Percentiles rank a stretch among this genome's conserved stretches.
These are phyloP conservation scores for Petunia hybrid DNA, from an alignment of 305 asterid species.

Conservation along the genomic window DNA sequence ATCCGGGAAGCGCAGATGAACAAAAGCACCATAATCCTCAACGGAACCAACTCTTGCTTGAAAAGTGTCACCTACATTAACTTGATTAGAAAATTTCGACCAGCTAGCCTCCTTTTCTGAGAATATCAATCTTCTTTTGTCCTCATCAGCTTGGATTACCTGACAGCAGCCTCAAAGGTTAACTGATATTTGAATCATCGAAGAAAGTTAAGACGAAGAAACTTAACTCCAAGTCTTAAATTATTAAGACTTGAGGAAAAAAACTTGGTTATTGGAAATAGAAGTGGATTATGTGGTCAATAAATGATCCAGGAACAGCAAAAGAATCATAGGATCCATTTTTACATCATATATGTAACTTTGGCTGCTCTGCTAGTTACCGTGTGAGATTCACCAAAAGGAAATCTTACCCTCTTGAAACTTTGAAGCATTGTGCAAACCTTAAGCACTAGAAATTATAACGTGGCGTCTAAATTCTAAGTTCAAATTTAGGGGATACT, in stretches of 20 bases:
- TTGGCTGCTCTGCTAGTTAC: background rate
- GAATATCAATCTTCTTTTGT: conserved; percentile 71
- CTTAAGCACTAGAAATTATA: background rate
- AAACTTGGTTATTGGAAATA: background rate
- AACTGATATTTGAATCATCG: conserved; percentile 6
- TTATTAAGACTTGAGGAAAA: background rate
- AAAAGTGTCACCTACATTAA: conserved; percentile 68
- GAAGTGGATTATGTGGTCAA: background rate
- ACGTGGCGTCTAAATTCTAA: background rate
- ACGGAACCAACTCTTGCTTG: conserved; percentile 83
- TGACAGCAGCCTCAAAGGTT: conserved; percentile 39
- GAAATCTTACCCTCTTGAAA: background rate
- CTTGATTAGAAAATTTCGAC: conserved; percentile 66
- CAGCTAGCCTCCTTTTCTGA: conserved; percentile 90
- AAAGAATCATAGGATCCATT: background rate
- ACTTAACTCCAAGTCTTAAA: conserved; percentile 2
- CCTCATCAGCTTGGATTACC: conserved; percentile 90
- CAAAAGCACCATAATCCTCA: conserved; percentile 96
- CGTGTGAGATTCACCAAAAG: background rate
- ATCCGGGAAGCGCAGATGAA: conserved; percentile 82
- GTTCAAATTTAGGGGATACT: background rate
- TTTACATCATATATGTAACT: background rate
- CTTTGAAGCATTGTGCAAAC: background rate
- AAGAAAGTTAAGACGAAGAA: background rate
- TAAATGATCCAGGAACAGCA: background rate